These are phyloP conservation scores for Wickerhamomyces chaumierensis DNA, from an alignment of 805 yeast species.

Conservation along the genomic window DNA sequence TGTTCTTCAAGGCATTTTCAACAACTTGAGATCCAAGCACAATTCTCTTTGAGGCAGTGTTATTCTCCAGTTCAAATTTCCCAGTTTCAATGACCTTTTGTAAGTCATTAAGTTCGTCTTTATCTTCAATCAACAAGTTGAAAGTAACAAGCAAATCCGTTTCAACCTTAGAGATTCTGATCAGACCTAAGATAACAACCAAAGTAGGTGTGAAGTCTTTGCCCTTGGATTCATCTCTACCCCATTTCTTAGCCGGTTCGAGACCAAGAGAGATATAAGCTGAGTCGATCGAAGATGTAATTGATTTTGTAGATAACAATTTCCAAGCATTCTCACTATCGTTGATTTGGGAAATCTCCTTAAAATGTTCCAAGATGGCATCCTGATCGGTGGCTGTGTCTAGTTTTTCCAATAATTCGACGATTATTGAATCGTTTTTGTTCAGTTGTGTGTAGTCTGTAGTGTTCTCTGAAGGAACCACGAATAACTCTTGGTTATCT, in stretches of 20 bases:
- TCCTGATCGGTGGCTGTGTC: constrained; percentile 24
- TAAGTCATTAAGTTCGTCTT: constrained; percentile 19
- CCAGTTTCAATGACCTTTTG: constrained; percentile 2
- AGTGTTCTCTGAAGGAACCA: constrained; percentile 27
- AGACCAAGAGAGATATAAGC: constrained; percentile 25
- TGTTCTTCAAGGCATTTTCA: constrained; percentile 14
- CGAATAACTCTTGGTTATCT: constrained; percentile 87
- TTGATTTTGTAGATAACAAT: constrained; percentile 18
- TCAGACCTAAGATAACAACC: constrained; percentile 42
- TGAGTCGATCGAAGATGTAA: constrained; percentile 9
- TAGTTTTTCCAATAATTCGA: constrained; percentile 51
- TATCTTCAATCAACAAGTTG: constrained; percentile 39
- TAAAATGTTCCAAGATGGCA: constrained; percentile 42
- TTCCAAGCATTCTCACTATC: constrained; percentile 22
- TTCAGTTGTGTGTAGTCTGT: constrained; percentile 23
- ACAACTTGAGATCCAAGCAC: constrained; percentile 17
- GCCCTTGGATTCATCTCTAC: constrained; percentile 22
- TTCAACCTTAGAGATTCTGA: constrained; percentile 36
- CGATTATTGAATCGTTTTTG: constrained; percentile 44
- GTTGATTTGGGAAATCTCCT: constrained; percentile 39
- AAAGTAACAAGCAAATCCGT: constrained; percentile 56
- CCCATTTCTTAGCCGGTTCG: constrained; percentile 44
- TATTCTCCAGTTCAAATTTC: constrained; percentile 2
- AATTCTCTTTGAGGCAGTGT: constrained; percentile 20
- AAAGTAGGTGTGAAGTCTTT: constrained; percentile 24